Evolutionary conservation across 176 grass and related monocot genomes (phyloP).

Genomic region (Oropetium thomaeum): DNA sequence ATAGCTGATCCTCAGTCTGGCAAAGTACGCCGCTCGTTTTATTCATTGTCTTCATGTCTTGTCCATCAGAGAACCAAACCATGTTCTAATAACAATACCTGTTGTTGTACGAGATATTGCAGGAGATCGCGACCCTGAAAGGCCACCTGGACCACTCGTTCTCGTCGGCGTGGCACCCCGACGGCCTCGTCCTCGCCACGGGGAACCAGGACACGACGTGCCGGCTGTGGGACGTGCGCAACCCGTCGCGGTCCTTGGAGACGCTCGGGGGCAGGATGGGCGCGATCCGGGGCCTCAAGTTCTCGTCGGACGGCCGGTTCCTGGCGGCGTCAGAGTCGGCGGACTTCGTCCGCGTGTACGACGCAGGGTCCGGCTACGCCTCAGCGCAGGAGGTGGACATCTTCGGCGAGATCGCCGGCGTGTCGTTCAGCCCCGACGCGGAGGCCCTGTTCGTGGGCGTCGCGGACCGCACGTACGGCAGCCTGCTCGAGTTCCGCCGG

Average conservation of each 20-base stretch:
- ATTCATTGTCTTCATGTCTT: too few species aligned
- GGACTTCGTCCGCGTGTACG: conserved; percentile 69
- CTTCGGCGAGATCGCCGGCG: conserved; percentile 65
- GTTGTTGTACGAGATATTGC: background rate
- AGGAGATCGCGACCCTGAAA: conserved; percentile 53
- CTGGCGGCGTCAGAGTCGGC: conserved; percentile 67
- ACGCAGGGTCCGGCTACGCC: conserved; percentile 21
- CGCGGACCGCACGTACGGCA: conserved; percentile 61
- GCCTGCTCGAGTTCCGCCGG: conserved; percentile 65
- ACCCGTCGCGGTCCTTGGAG: conserved; percentile 43
- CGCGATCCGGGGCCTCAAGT: conserved; percentile 56
- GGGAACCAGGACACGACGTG: conserved; percentile 87
- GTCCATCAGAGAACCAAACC: too few species aligned
- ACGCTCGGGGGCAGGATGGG: conserved; percentile 60
- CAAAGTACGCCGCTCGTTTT: conserved; percentile 40
- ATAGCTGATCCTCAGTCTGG: conserved; percentile 64
- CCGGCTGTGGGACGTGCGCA: conserved; percentile 72
- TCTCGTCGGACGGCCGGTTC: conserved; percentile 63
- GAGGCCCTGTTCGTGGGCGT: conserved; percentile 60
- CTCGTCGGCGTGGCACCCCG: conserved; percentile 67
- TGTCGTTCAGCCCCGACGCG: conserved; percentile 56
- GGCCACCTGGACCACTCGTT: conserved; percentile 81
- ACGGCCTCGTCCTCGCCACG: conserved; percentile 42
- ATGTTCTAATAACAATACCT: background rate
- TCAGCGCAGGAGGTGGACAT: conserved; percentile 60